Base-by-base conservation (phyloP, 129 eudicot genomes). In the Pseudognaphalium luteoalbum region DNA sequence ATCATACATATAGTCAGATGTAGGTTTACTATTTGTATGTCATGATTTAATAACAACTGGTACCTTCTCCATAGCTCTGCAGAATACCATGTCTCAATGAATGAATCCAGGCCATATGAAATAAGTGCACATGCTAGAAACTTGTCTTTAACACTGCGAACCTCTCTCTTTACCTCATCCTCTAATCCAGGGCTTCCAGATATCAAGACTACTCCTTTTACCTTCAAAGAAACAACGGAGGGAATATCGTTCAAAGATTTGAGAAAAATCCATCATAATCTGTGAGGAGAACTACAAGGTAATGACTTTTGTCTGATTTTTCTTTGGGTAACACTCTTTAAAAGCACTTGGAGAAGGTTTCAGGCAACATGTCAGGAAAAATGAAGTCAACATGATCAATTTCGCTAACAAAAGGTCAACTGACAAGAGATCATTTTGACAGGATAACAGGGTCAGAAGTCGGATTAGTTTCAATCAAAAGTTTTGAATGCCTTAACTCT, bases 101-200 rank as follows among this genome's bases (percentile, higher is more conserved):
- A 94, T 62, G 44, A 41, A 47, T 86, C 83, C 77, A 94, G 75
- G 62, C 98, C 98, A 77, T 88, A 72, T 21, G 96, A 77, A 64
- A 67, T 16, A 65, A 94, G 88, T 44, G 85, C 71, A 70, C 84
- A 54, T 37, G 98, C 91, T 78, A 87, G 77, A 22, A 81, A 86
- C 81, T 91, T 96, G 69, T 94, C 98, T 81, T 87, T 91, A 25
- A 86, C 88, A 52, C 81, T 71, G 5, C 98, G 91, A 17, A 84
- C 76, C 50, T 80, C 77, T 83, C 96, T 91, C 50, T 84, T 84
- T 8, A 28, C 61, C 52, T 64, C 84, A 72, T 91, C 87, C 34
- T 76, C 70, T 83, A 94, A 72, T 20, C 98, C 98, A 44, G 98
- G 98, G 86, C 97, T 94, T 84, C 98, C 98, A 77, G 98, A 94